These are phyloP conservation scores for Chalciporus sp. DNA, from an alignment of 1,284 basidiomycete genomes.

Conservation along the genomic window DNA sequence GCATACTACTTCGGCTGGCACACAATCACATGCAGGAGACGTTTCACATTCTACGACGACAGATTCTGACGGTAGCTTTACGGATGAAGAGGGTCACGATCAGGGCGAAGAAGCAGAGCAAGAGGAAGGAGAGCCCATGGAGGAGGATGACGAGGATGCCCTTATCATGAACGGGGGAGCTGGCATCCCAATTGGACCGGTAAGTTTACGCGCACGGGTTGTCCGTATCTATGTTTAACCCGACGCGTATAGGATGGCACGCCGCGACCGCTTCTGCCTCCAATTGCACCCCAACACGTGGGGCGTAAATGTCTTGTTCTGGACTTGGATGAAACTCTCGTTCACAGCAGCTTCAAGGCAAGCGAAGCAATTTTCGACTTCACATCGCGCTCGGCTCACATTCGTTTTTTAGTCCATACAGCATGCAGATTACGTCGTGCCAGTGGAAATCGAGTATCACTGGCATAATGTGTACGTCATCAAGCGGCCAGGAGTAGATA, in stretches of 20 bases:
- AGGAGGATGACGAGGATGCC: constrained; percentile 76
- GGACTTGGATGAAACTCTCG: constrained; percentile 94
- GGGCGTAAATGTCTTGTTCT: constrained; percentile 93
- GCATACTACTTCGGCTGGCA: constrained; percentile 17
- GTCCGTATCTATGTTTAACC: constrained; percentile 5
- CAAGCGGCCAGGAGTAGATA: constrained; percentile 97
- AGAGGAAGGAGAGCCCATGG: constrained; percentile 53
- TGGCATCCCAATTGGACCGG: constrained; percentile 79
- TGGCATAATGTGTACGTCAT: constrained; percentile 99
- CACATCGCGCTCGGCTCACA: constrained; percentile 14
- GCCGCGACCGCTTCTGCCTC: constrained; percentile 82
- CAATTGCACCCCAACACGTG: constrained; percentile 69
- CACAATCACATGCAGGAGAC: constrained; percentile 33
- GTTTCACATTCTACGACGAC: constrained; percentile 35
- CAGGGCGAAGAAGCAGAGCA: constrained; percentile 41
- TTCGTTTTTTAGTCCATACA: constrained; percentile 74
- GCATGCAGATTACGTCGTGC: constrained; percentile 97
- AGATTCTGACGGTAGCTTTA: constrained; percentile 48
- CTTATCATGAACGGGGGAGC: constrained; percentile 81
- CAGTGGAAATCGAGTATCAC: constrained; percentile 98
- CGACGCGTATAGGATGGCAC: constrained; percentile 67
- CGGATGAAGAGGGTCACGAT: constrained; percentile 48
- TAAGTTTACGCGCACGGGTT: constrained; percentile 40
- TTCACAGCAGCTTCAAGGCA: constrained; percentile 94
- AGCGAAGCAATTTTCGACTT: constrained; percentile 15